These are phyloP conservation scores for Pelargonium fulgidum DNA, from an alignment of 441 rosid species.

Conservation along the genomic window DNA sequence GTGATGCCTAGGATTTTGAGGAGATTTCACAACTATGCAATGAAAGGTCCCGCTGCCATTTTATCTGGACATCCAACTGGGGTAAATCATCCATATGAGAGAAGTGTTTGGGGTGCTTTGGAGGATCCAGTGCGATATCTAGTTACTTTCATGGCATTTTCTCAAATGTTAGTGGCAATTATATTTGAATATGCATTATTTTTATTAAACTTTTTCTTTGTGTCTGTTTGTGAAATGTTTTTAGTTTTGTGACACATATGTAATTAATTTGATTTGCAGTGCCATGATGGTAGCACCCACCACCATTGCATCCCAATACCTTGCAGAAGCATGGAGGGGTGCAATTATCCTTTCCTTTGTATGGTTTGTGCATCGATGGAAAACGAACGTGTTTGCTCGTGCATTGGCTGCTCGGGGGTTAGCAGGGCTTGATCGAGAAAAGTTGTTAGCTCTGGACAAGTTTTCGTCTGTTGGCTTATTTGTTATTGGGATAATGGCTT, in stretches of 20 bases:
- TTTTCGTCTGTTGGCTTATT: constrained; percentile 75
- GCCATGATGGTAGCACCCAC: constrained; percentile 77
- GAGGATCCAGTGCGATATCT: constrained; percentile 84
- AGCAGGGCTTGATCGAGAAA: constrained; percentile 49
- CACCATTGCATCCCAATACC: constrained; percentile 58
- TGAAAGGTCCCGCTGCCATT: constrained; percentile 45
- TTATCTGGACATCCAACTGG: constrained; percentile 31
- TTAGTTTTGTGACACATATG: neutral
- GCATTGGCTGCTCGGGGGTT: constrained; percentile 39
- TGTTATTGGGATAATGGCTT: constrained; percentile 68
- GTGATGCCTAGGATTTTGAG: constrained; percentile 75
- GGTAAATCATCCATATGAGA: constrained; percentile 62
- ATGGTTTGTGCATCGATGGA: constrained; percentile 89
- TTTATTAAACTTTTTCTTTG: neutral
- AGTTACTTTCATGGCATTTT: constrained; percentile 68
- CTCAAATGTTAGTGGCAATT: constrained; percentile 50
- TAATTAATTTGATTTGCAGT: constrained; percentile 37
- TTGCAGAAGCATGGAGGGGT: constrained; percentile 63
- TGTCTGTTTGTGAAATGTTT: neutral
- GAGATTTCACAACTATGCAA: constrained; percentile 56
- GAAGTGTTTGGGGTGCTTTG: constrained; percentile 80
- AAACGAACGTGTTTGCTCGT: constrained; percentile 57
- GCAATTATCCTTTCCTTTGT: constrained; percentile 69
- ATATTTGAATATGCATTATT: constrained; percentile 1
- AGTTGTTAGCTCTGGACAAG: constrained; percentile 61